These are phyloP conservation scores for Rubia yunnanensis DNA, from an alignment of 257 asterid genomes.

Conservation along the genomic window DNA sequence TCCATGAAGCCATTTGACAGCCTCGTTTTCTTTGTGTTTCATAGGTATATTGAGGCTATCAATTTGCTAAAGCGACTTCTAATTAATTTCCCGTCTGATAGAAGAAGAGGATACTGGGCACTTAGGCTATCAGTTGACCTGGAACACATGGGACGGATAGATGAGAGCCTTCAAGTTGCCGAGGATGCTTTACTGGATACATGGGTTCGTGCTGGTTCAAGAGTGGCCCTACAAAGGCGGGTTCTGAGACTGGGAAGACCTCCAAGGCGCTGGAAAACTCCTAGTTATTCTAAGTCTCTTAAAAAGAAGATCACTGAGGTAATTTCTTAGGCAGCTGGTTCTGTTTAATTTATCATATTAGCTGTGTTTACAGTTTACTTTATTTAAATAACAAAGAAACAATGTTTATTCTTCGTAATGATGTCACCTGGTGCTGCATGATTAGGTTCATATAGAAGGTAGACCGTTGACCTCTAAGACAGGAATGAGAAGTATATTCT, in stretches of 20 bases:
- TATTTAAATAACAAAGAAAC: not conserved
- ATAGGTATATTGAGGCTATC: constrained; percentile 69
- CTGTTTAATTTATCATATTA: not conserved
- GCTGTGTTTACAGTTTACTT: not conserved
- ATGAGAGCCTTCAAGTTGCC: constrained; percentile 81
- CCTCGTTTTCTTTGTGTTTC: constrained; percentile 29
- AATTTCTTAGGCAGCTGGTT: not conserved
- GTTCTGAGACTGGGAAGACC: constrained; percentile 89
- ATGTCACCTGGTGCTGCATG: constrained; percentile 2
- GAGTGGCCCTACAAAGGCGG: constrained; percentile 71
- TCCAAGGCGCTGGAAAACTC: constrained; percentile 92
- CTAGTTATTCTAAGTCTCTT: constrained; percentile 49
- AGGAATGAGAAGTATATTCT: constrained; percentile 73
- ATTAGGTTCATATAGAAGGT: constrained; percentile 72
- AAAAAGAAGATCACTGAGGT: constrained; percentile 81
- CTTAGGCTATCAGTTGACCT: constrained; percentile 81
- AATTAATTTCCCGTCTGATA: constrained; percentile 40
- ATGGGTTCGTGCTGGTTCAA: constrained; percentile 94
- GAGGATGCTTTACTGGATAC: constrained; percentile 74
- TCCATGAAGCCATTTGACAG: constrained; percentile 1
- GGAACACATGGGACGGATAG: constrained; percentile 71
- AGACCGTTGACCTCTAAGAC: constrained; percentile 64
- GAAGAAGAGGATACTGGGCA: constrained; percentile 93
- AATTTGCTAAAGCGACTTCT: constrained; percentile 61
- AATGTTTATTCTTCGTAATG: not conserved